Conservation (phyloP, 306 rosid species). For the Gleditsia sinensis region DNA sequence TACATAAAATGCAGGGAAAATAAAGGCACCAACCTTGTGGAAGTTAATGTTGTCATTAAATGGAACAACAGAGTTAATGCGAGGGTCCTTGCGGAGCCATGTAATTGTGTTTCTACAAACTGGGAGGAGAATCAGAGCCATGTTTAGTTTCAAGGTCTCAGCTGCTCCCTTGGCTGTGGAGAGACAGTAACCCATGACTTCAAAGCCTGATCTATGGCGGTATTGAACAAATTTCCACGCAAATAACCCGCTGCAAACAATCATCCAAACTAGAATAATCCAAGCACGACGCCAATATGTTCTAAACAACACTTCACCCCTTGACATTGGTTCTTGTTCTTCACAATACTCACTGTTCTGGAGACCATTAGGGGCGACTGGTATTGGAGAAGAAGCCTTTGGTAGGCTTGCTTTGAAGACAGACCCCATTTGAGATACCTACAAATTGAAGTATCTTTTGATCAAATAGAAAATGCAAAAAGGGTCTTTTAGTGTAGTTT, state of each 20-base stretch:
- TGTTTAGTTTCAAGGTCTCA: conserved; percentile 83
- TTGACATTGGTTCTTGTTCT: conserved; percentile 52
- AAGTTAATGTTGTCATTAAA: conserved; percentile 79
- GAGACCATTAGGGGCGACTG: conserved; percentile 4
- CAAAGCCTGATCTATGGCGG: conserved; percentile 57
- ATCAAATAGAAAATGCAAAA: conserved; percentile 22
- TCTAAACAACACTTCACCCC: conserved; percentile 63
- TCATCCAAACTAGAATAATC: conserved; percentile 68
- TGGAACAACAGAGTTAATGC: conserved; percentile 62
- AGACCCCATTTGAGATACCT: conserved; percentile 52
- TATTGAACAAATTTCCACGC: conserved; percentile 81
- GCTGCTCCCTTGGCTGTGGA: conserved; percentile 89
- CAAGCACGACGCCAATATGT: conserved; percentile 73
- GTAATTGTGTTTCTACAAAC: conserved; percentile 81
- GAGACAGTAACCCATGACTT: conserved; percentile 89
- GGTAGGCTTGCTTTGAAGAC: conserved; percentile 49
- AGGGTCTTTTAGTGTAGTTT: neutral
- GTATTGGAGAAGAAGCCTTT: conserved; percentile 37
- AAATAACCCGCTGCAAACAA: conserved; percentile 54
- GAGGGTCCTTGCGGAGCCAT: conserved; percentile 59
- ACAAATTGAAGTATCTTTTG: conserved; percentile 10
- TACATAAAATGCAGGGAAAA: neutral
- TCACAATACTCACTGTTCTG: conserved; percentile 29
- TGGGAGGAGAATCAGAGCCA: conserved; percentile 82
- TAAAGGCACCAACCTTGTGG: conserved; percentile 60